phyloP scores from a whole-genome alignment of 2,329 filamentous ascomycete species.

The Cladorrhinum sp. region DNA sequence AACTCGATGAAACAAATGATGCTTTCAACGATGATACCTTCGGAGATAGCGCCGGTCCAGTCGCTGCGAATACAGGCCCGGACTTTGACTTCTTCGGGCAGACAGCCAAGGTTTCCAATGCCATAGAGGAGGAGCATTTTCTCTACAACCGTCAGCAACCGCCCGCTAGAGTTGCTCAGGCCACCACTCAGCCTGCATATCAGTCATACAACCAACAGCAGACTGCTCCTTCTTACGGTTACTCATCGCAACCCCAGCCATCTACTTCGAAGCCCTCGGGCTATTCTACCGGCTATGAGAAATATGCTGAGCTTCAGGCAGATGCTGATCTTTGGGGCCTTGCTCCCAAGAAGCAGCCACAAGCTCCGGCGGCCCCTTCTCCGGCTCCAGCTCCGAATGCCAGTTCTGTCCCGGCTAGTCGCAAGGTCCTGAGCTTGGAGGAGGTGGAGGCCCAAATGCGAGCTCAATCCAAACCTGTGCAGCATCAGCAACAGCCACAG shows the following conservation, averaged over 20 bases:
- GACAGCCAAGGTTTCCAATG: conserved; percentile 81
- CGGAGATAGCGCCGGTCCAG: conserved; percentile 46
- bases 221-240: conserved; percentile 36
- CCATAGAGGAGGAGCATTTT: conserved; percentile 86
- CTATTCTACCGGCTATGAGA: conserved; percentile 73
- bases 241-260: conserved; percentile 37
- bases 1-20: conserved; percentile 88
- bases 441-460: conserved; percentile 95
- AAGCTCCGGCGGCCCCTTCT: conserved; percentile 19
- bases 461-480: conserved; percentile 57
- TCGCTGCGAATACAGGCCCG: conserved; percentile 64
- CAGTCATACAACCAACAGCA: conserved; percentile 32
- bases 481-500: conserved; percentile 36
- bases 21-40: conserved; percentile 98
- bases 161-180: conserved; percentile 43
- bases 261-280: conserved; percentile 57
- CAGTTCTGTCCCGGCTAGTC: conserved; percentile 39
- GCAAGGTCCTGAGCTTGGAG: conserved; percentile 91
- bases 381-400: conserved; percentile 34
- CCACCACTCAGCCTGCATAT: conserved; percentile 22
- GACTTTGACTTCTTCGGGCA: conserved; percentile 97
- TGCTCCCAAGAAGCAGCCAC: conserved; percentile 54
- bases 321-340: conserved; percentile 92
- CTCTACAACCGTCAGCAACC: conserved; percentile 76
- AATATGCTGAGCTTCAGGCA: conserved; percentile 86